A percentile compares a stretch with the other conserved stretches of the same genome.
Conservation (phyloP, 2,329 filamentous ascomycete species). For the Didymella exigua region DNA sequence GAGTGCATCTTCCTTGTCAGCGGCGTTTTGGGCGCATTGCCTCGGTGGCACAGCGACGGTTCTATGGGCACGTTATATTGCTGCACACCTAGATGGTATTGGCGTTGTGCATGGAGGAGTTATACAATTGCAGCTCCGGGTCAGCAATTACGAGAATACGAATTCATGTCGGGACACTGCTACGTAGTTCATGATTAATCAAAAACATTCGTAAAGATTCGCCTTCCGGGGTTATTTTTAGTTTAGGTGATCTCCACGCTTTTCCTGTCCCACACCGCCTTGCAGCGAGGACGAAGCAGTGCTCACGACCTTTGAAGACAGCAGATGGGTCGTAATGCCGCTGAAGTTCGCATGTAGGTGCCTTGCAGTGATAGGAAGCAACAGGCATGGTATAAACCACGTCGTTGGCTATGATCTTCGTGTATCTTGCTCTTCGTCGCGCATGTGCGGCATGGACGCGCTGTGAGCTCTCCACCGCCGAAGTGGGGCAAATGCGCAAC, state of each 20-base stretch:
- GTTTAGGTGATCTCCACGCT: slow-evolving; percentile 26
- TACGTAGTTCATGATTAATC: slow-evolving; percentile 11
- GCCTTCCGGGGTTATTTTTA: slow-evolving; percentile 31
- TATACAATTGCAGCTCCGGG: slow-evolving; percentile 7
- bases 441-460: slow-evolving; percentile 33
- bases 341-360: no score
- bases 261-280: slow-evolving; percentile 11
- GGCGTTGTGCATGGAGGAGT: slow-evolving; percentile 22
- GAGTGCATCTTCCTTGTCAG: background rate
- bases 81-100: slow-evolving; percentile 23
- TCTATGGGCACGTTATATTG: slow-evolving; percentile 7
- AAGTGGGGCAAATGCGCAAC: slow-evolving; percentile 38
- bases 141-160: slow-evolving; percentile 13
- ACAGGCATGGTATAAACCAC: background rate
- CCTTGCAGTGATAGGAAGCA: background rate
- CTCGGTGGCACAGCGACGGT: slow-evolving; percentile 10
- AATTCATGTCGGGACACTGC: background rate
- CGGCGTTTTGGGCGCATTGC: slow-evolving; percentile 12
- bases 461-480: slow-evolving; percentile 22
- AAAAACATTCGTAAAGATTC: slow-evolving; percentile 4
- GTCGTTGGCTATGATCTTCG: background rate
- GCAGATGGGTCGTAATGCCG: background rate
- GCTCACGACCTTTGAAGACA: background rate
- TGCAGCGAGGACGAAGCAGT: background rate
- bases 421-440: background rate